These are phyloP conservation scores for Petrea volubilis DNA, from an alignment of 257 asterid genomes.

Conservation along the genomic window DNA sequence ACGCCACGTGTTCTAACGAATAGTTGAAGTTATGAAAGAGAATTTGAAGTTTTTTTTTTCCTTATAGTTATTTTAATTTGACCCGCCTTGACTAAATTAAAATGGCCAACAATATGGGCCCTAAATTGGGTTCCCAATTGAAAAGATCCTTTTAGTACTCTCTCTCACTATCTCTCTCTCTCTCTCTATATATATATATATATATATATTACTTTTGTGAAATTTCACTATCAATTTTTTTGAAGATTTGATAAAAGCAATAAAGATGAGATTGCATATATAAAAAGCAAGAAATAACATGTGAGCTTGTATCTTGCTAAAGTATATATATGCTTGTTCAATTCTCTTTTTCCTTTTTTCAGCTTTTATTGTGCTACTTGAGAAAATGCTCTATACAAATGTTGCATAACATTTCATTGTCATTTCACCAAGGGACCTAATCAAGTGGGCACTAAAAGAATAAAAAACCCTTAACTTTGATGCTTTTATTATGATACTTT, in stretches of 20 bases:
- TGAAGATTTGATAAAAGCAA: slow-evolving; percentile 18
- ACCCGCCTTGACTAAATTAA: not conserved
- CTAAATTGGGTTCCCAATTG: not conserved
- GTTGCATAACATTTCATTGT: slow-evolving; percentile 1
- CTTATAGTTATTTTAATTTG: not conserved
- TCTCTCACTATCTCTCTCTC: too few species aligned
- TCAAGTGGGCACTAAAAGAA: too few species aligned
- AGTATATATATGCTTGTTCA: slow-evolving; percentile 15
- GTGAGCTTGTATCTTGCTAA: slow-evolving; percentile 26
- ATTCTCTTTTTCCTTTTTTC: slow-evolving; percentile 13
- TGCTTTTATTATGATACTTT: too few species aligned
- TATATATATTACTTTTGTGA: slow-evolving; percentile 10
- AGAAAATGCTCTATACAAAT: slow-evolving; percentile 10
- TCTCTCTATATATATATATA: too few species aligned
- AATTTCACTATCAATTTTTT: slow-evolving; percentile 8
- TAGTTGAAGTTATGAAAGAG: too few species aligned
- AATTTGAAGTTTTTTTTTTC: too few species aligned
- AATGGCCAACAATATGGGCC: slow-evolving; percentile 16
- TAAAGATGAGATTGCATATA: slow-evolving; percentile 16
- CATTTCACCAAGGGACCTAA: not conserved
- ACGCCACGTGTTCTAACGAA: too few species aligned
- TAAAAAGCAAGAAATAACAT: slow-evolving; percentile 23
- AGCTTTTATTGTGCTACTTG: slow-evolving; percentile 8
- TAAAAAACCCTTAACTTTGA: too few species aligned
- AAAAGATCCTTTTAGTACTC: slow-evolving; percentile 8